Base-by-base conservation (phyloP, 1,139 yeast species). In the Yamadazyma oceani region DNA sequence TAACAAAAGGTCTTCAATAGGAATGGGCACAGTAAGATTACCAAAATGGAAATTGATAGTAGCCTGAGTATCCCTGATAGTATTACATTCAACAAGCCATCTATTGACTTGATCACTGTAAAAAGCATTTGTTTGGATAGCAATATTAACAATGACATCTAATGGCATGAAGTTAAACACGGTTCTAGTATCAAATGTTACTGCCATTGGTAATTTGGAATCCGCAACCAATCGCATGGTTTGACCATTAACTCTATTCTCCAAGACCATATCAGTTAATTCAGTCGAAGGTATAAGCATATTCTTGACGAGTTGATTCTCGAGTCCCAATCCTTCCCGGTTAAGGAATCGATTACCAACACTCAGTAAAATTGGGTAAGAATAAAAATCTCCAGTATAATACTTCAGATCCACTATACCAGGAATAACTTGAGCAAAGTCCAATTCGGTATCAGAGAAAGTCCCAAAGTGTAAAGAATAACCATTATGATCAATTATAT, bases 51-150 rank as follows among this genome's bases (percentile, higher is more conserved):
- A 75, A 35, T 73, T 69, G 11, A 87, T 43, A 0, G 75, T 60
- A 1, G 90, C 92, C 22, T 72, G 60, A 3, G 61, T 53, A 15
- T 47, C 37, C 14, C 45, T 26, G 2, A 70, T 46, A 17, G 70
- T 53, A n/a, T 67, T 60, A 61, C 96, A 87, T 42, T 75, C 75
- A 17, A 84, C 85, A 15, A 85, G 55, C 95, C 95, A 86, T 17
- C 74, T 47, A 16, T 64, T 66, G 6, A 70, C 52, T 12, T 73
- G 71, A 3, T 64, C 54, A 6, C 77, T 70, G 56, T 78, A 86
- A 45, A 71, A 75, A 0, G 95, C 95, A 50, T 83, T 82, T 17
- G 84, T 65, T 60, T 86, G 95, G 14, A 84, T 67, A 0, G 95
- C 92, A 29, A 87, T 59, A 49, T 78, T 78, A 35, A 85, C 72